Percentiles rank a stretch among this genome's conserved stretches.
phyloP scores from a whole-genome alignment of 495 filamentous ascomycete species.

The Amniculicola lignicola region DNA sequence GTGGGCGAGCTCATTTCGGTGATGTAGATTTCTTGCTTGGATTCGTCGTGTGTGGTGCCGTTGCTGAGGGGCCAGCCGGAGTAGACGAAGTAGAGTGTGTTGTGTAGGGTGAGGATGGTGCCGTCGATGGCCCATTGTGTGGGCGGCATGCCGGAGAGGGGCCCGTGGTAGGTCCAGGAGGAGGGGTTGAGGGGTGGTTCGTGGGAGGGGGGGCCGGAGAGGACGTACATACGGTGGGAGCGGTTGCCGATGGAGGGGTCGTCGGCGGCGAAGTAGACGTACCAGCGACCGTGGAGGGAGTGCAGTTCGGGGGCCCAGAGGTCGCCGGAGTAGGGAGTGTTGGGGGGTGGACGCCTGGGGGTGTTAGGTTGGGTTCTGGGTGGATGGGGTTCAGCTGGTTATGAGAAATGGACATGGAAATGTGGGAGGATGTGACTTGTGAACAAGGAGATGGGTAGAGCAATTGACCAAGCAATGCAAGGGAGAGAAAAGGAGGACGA shows the following conservation, averaged over 20 bases:
- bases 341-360: slow-evolving; percentile 29
- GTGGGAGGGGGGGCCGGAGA: slow-evolving; percentile 32
- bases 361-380: background rate
- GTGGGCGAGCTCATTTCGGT: slow-evolving; percentile 31
- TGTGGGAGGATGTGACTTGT: background rate
- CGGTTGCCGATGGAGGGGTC: slow-evolving; percentile 29
- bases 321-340: slow-evolving; percentile 28
- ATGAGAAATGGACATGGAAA: background rate
- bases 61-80: slow-evolving; percentile 39
- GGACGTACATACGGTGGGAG: slow-evolving; percentile 39
- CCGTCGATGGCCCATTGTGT: slow-evolving; percentile 42
- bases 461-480: background rate
- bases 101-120: slow-evolving; percentile 36
- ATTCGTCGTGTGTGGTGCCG: slow-evolving; percentile 17
- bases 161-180: slow-evolving; percentile 35
- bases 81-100: slow-evolving; percentile 37
- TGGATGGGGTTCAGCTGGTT: too few relatives aligned
- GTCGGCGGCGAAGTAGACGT: slow-evolving; percentile 39
- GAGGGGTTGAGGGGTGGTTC: slow-evolving; percentile 15
- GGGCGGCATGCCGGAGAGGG: slow-evolving; percentile 33
- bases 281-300: slow-evolving; percentile 37
- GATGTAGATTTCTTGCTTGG: slow-evolving; percentile 38
- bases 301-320: slow-evolving; percentile 44
- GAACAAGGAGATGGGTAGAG: too few relatives aligned
- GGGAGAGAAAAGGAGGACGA: background rate